Evolutionary conservation across 2,329 filamentous ascomycete genomes (phyloP), one percentile per base, ranked within the genome.

Genomic region (Cladosporium sp.): DNA sequence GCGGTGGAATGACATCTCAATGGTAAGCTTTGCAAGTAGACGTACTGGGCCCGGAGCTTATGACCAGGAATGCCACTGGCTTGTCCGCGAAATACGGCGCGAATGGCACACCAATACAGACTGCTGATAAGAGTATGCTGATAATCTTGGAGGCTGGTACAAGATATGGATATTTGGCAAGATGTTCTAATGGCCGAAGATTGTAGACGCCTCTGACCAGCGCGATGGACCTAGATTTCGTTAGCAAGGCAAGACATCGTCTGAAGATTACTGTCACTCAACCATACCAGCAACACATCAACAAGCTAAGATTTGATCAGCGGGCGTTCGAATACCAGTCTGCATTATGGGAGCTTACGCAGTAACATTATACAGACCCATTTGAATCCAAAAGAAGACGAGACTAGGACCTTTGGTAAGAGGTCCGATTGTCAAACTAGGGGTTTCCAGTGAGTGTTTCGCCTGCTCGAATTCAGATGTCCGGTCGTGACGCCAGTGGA

Each of bases 131-230:
- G 12, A 54, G 43, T 15, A 52, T 3, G 17, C 52, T 22, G 34
- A 52, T 56, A 20, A 44, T 50, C 3, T 36, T 17, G 19, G 51
- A 29, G 17, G 43, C 50, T 18, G 55, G 47, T 7, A 27, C 18
- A 9, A 47, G 11, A 2, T 43, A 19, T 36, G 43, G 36, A 19
- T 43, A 22, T 27, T 52, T 43, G 18, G 18, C 13, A 13, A 57
- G 15, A 6, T 38, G 30, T 18, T 24, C 41, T 5, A 48, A 8
- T 11, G 12, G 39, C 2, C 51, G 49, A 15, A 45, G 47, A 37
- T 57, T 57, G 50, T 54, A 57, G 4, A 57, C 54, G 19, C 41
- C 52, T 22, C 51, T 43, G 6, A 57, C 54, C 12, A 59, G 22
- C 30, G 57, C 55, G 4, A 59, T 45, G 2, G 55, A 50, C 54